phyloP scores from a whole-genome alignment of 805 yeast genomes.

The Kluyveromyces aestuarii region DNA sequence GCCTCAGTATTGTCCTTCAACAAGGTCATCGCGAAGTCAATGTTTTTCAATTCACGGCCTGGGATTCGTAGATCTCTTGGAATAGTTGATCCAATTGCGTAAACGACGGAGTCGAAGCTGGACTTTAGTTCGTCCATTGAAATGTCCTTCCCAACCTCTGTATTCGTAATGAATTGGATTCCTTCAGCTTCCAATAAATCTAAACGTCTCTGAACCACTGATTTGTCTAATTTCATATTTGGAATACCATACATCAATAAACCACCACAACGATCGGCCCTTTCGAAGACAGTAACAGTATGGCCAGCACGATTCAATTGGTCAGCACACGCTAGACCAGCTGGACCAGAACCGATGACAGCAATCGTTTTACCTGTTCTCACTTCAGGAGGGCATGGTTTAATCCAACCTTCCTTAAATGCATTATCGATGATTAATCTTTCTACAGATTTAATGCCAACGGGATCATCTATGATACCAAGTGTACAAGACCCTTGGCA shows the following conservation, averaged over 20 bases:
- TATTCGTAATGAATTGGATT: conserved; percentile 61
- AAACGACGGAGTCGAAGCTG: conserved; percentile 71
- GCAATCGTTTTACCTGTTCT: conserved; percentile 87
- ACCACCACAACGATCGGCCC: conserved; percentile 95
- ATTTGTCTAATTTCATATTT: conserved; percentile 94
- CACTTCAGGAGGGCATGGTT: conserved; percentile 63
- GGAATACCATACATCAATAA: conserved; percentile 98
- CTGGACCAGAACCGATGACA: conserved; percentile 92
- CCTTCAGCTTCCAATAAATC: conserved; percentile 90
- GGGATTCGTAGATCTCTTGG: conserved; percentile 93
- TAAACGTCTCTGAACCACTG: conserved; percentile 85
- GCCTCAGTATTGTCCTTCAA: conserved; percentile 86
- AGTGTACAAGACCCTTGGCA: conserved; percentile 96
- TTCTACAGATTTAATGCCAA: conserved; percentile 92
- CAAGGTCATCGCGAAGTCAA: conserved; percentile 91
- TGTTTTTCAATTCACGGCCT: conserved; percentile 83
- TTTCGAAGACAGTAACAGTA: conserved; percentile 80
- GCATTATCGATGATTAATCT: conserved; percentile 95
- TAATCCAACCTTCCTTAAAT: conserved; percentile 93
- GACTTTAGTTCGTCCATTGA: conserved; percentile 58
- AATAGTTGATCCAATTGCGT: conserved; percentile 92
- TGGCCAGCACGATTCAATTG: conserved; percentile 97
- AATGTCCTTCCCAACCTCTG: conserved; percentile 79
- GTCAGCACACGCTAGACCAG: conserved; percentile 95
- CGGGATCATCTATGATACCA: conserved; percentile 90